phyloP scores from a whole-genome alignment of 768 basidiomycete genomes.

The Phylloporus sp. region DNA sequence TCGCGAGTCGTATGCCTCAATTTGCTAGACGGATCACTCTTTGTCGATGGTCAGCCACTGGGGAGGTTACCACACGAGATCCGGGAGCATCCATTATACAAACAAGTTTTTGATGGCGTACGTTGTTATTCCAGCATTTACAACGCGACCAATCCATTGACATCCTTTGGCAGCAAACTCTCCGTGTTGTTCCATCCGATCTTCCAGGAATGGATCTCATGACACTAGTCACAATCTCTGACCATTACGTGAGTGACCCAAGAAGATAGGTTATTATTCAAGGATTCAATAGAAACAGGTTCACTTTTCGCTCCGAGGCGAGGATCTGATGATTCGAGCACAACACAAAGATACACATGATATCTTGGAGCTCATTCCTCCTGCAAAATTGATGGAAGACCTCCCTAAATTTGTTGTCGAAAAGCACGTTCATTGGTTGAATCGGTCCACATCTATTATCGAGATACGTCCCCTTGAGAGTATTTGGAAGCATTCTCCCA shows the following conservation, averaged over 20 bases:
- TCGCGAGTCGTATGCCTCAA: constrained; percentile 9
- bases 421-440: too few species aligned
- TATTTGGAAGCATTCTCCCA: too few species aligned
- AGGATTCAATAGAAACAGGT: constrained; percentile 9
- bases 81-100: constrained; percentile 5
- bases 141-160: too few species aligned
- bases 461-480: too few species aligned
- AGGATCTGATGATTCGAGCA: constrained; percentile 10
- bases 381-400: constrained; percentile 8
- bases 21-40: constrained; percentile 6
- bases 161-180: too few species aligned
- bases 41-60: constrained; percentile 12
- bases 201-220: neutral
- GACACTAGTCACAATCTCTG: neutral
- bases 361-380: constrained; percentile 15
- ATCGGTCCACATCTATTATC: too few species aligned
- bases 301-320: constrained; percentile 5
- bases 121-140: neutral
- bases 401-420: constrained; percentile 21
- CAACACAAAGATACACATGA: neutral
- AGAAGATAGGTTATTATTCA: neutral
- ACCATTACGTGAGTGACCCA: constrained; percentile 5
- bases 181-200: too few species aligned
- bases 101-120: constrained; percentile 9
- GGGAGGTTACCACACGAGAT: constrained; percentile 6